Conservation (phyloP, 2,329 filamentous ascomycete species). For the Calycina marina region DNA sequence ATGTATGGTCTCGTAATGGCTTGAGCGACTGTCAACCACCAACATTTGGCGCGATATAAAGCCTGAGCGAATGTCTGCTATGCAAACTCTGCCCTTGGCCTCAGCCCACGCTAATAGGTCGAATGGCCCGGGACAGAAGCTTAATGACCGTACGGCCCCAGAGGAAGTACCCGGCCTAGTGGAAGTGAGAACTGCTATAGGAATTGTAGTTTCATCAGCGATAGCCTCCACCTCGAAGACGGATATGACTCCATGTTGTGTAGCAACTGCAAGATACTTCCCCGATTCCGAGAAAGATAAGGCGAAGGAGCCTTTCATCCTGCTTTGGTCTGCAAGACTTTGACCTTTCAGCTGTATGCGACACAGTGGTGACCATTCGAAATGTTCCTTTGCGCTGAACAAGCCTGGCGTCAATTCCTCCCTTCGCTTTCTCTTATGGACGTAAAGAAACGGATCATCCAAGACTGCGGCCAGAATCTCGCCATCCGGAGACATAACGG, state of each 20-base stretch:
- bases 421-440: slow-evolving; percentile 44
- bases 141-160: slow-evolving; percentile 80
- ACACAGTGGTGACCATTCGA: slow-evolving; percentile 36
- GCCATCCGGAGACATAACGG: slow-evolving; percentile 84
- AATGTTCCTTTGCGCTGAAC: slow-evolving; percentile 19
- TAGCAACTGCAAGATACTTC: slow-evolving; percentile 58
- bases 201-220: slow-evolving; percentile 31
- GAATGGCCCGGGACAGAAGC: slow-evolving; percentile 79
- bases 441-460: slow-evolving; percentile 74
- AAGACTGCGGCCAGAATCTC: slow-evolving; percentile 68
- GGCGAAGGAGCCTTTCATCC: slow-evolving; percentile 57
- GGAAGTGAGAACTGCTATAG: slow-evolving; percentile 63
- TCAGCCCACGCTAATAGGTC: slow-evolving; percentile 92
- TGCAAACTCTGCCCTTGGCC: slow-evolving; percentile 60
- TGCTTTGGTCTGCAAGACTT: slow-evolving; percentile 35
- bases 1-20: slow-evolving; percentile 27
- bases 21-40: slow-evolving; percentile 42
- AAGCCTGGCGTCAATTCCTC: slow-evolving; percentile 11
- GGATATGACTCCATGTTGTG: slow-evolving; percentile 67
- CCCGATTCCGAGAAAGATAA: slow-evolving; percentile 64
- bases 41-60: slow-evolving; percentile 56
- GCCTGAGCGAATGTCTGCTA: slow-evolving; percentile 57
- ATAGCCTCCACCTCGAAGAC: slow-evolving; percentile 49
- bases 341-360: slow-evolving; percentile 44
- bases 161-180: slow-evolving; percentile 39